A percentile compares a stretch with the other conserved stretches of the same genome.
Conservation (phyloP, 2,329 filamentous ascomycete species). For the Verticillium longisporum region DNA sequence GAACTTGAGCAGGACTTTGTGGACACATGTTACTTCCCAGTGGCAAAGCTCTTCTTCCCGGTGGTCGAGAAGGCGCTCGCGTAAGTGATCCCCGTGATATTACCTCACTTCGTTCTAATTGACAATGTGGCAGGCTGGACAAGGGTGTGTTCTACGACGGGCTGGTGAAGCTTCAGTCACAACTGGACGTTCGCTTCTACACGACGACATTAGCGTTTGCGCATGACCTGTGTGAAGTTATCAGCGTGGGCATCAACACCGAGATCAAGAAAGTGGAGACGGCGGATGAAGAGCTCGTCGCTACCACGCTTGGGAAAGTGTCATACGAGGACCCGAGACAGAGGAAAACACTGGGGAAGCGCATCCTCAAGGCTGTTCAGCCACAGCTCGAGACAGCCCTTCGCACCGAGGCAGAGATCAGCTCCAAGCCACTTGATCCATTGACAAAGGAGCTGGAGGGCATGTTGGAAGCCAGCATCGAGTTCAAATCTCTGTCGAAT, state of each 20-base stretch:
- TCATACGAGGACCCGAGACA: slow-evolving; percentile 67
- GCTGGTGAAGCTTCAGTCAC: slow-evolving; percentile 41
- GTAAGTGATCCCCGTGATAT: slow-evolving; percentile 49
- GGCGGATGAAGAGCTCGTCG: slow-evolving; percentile 16
- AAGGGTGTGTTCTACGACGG: slow-evolving; percentile 52
- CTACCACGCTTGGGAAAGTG: slow-evolving; percentile 28
- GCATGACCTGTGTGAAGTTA: slow-evolving; percentile 47
- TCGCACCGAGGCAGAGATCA: slow-evolving; percentile 75
- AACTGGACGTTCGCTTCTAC: slow-evolving; percentile 50
- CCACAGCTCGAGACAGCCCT: slow-evolving; percentile 69
- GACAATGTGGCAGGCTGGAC: slow-evolving; percentile 46
- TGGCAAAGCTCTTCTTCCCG: slow-evolving; percentile 67
- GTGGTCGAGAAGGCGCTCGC: slow-evolving; percentile 72
- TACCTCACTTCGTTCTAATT: slow-evolving; percentile 27
- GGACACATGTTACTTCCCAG: slow-evolving; percentile 86
- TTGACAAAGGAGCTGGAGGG: slow-evolving; percentile 68
- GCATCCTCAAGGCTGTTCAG: slow-evolving; percentile 79
- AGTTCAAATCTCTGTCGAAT: slow-evolving; percentile 37
- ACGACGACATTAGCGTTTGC: slow-evolving; percentile 51
- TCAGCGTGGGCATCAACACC: slow-evolving; percentile 45
- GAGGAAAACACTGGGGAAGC: slow-evolving; percentile 76
- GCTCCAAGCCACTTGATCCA: slow-evolving; percentile 60
- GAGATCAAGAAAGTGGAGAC: slow-evolving; percentile 21
- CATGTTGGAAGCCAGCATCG: slow-evolving; percentile 63
- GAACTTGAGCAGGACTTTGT: slow-evolving; percentile 73